Evolutionary conservation across 1,139 yeast genomes (phyloP).

Genomic region (Diutina neorugosa): DNA sequence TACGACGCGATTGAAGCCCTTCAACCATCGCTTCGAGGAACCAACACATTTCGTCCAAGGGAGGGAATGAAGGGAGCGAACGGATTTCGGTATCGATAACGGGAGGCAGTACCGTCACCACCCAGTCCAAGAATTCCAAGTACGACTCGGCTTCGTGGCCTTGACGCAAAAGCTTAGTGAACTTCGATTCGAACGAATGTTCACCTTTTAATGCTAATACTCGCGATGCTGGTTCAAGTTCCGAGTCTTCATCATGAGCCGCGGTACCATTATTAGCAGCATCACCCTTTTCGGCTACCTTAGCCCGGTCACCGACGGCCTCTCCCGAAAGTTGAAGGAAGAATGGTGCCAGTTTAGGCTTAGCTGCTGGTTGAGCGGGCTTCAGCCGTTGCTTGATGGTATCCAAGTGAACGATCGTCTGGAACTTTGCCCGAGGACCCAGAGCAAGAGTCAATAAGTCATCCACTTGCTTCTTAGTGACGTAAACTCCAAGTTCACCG

Average conservation of each 20-base stretch:
- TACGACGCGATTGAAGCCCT: constrained; percentile 44
- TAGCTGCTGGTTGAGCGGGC: constrained; percentile 82
- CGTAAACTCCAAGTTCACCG: constrained; percentile 28
- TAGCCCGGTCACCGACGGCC: constrained; percentile 58
- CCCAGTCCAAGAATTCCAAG: constrained; percentile 36
- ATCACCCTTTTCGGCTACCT: constrained; percentile 34
- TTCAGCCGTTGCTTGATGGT: constrained; percentile 77
- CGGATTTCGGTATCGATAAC: constrained; percentile 77
- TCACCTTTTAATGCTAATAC: constrained; percentile 15
- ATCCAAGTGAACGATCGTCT: constrained; percentile 70
- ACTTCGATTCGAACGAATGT: constrained; percentile 53
- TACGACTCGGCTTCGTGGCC: constrained; percentile 31
- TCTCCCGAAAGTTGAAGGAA: constrained; percentile 54
- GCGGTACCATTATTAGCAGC: neutral
- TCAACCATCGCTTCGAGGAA: constrained; percentile 55
- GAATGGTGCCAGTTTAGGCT: constrained; percentile 80
- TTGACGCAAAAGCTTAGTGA: constrained; percentile 54
- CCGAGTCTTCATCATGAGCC: constrained; percentile 9
- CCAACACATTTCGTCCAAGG: constrained; percentile 48
- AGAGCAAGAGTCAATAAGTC: constrained; percentile 60
- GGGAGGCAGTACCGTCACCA: constrained; percentile 65
- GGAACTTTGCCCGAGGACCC: constrained; percentile 69
- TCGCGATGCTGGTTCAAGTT: constrained; percentile 16
- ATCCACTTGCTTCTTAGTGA: constrained; percentile 56
- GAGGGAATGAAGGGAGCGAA: constrained; percentile 56